Base-by-base conservation (phyloP, 371 early-diverging fungal species). In the Dentiscutata heterogama region DNA sequence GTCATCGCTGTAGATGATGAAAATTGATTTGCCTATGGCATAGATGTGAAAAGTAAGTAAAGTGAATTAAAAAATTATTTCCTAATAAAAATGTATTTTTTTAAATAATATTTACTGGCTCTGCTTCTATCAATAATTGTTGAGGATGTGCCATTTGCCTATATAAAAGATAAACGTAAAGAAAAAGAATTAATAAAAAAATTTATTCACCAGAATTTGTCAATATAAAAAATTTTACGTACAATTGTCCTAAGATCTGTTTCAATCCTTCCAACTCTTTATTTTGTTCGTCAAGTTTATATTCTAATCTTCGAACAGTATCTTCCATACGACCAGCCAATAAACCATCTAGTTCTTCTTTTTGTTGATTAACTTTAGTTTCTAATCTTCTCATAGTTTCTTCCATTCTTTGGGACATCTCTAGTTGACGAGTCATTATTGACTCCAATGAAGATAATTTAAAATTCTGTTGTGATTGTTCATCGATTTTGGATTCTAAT, bases 331-430 rank as follows among this genome's bases (percentile, higher is more conserved):
- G n/a, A 14, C 27, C n/a, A 16, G 35, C 50, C 7, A 20, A 8
- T 56, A 35, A 22, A 18, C 39, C n/a, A 61, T 78, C 50, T 29
- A 78, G 13, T 63, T 78, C 78, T 22, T 60, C 78, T 63, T 63
- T 58, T 27, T 61, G 42, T 46, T 46, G 46, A 64, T 64, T 78
- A 27, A 63, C 63, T 78, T 61, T 61, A 20, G 78, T n/a, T 78
- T 78, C 78, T n/a, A 58, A 63, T 22, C 78, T 39, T 54, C 27
- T 31, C 46, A 78, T 63, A 14, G 78, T 64, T 63, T 61, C 64
- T 63, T 61, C 25, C 78, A 78, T 78, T 39, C 46, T 14, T 78
- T 78, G n/a, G n/a, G n/a, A n/a, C 42, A 42, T 64, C 14, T 78
- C 27, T 7, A 78, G 7, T 78, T 78, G 78, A 4, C 39, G 78